These are phyloP conservation scores for Cerrena zonata DNA, from an alignment of 1,284 basidiomycete species.

Conservation along the genomic window DNA sequence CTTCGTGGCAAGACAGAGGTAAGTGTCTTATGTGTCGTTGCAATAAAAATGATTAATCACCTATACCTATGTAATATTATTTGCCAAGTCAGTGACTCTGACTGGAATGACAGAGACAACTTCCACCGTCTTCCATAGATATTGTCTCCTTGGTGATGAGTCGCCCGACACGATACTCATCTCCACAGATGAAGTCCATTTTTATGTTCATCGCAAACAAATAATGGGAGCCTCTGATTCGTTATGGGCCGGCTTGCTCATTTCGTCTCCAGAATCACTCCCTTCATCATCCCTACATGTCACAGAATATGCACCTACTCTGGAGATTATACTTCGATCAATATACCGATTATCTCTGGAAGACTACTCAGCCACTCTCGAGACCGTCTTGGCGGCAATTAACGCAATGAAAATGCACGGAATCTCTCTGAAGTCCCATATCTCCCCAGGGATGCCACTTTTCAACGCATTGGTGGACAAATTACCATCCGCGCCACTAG, in stretches of 20 bases:
- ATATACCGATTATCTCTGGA: conserved; percentile 28
- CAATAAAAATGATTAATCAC: too few species aligned
- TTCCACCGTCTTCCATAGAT: conserved; percentile 68
- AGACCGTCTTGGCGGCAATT: conserved; percentile 23
- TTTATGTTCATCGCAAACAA: conserved; percentile 32
- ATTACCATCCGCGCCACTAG: conserved; percentile 23
- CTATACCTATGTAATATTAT: too few species aligned
- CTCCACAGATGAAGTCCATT: conserved; percentile 67
- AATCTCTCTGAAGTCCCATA: conserved; percentile 15
- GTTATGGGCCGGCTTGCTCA: conserved; percentile 22
- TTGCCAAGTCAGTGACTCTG: too few species aligned
- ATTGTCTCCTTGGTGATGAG: conserved; percentile 44
- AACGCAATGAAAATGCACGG: conserved; percentile 26
- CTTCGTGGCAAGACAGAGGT: too few species aligned
- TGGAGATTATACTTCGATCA: conserved; percentile 33
- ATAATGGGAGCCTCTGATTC: conserved; percentile 26
- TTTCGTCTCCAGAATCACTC: too few species aligned
- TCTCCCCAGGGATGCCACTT: conserved; percentile 20
- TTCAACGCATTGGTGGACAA: conserved; percentile 25
- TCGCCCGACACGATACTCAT: conserved; percentile 56
- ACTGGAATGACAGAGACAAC: too few species aligned
- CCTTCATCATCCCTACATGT: too few species aligned
- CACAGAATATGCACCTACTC: conserved; percentile 24
- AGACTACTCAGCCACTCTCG: conserved; percentile 27
- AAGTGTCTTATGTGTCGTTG: too few species aligned